A percentile compares a stretch with the other conserved stretches of the same genome.
Conservation (phyloP, 768 basidiomycete species). For the Termitomyces sp. region DNA sequence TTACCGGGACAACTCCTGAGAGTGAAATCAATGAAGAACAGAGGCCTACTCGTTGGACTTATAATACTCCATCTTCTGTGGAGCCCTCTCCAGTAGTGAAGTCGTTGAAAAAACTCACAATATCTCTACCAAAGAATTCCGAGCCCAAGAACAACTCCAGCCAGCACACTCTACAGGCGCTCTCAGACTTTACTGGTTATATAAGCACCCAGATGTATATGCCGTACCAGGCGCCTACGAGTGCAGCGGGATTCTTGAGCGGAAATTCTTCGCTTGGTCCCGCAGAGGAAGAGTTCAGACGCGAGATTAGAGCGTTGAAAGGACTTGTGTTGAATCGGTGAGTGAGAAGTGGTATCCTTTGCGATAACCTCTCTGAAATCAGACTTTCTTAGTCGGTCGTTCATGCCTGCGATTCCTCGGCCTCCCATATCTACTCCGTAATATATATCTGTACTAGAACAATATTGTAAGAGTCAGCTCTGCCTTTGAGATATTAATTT, state of each 20-base stretch:
- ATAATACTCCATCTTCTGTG: slow-evolving; percentile 28
- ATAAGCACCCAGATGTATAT: slow-evolving; percentile 72
- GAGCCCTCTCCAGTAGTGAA: slow-evolving; percentile 35
- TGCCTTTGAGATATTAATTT: background rate
- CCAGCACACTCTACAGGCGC: slow-evolving; percentile 61
- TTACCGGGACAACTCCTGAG: slow-evolving; percentile 32
- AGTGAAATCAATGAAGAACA: slow-evolving; percentile 21
- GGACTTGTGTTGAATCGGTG: slow-evolving; percentile 76
- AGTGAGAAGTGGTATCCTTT: slow-evolving; percentile 18
- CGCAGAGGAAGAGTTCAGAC: slow-evolving; percentile 66
- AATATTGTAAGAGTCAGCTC: background rate
- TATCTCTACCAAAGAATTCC: slow-evolving; percentile 33
- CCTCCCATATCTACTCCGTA: slow-evolving; percentile 10
- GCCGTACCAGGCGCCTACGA: slow-evolving; percentile 35
- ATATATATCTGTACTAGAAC: background rate
- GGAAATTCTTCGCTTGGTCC: slow-evolving; percentile 26
- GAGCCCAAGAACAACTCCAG: slow-evolving; percentile 33
- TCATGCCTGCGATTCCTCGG: slow-evolving; percentile 33
- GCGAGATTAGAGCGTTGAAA: slow-evolving; percentile 76
- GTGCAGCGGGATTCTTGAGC: slow-evolving; percentile 26
- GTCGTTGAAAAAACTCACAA: slow-evolving; percentile 33
- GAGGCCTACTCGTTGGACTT: slow-evolving; percentile 35
- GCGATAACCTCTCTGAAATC: background rate
- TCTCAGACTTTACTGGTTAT: slow-evolving; percentile 77
- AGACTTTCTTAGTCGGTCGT: slow-evolving; percentile 31